Conservation (phyloP, 805 yeast species). For the Starmerella scarabaei region DNA sequence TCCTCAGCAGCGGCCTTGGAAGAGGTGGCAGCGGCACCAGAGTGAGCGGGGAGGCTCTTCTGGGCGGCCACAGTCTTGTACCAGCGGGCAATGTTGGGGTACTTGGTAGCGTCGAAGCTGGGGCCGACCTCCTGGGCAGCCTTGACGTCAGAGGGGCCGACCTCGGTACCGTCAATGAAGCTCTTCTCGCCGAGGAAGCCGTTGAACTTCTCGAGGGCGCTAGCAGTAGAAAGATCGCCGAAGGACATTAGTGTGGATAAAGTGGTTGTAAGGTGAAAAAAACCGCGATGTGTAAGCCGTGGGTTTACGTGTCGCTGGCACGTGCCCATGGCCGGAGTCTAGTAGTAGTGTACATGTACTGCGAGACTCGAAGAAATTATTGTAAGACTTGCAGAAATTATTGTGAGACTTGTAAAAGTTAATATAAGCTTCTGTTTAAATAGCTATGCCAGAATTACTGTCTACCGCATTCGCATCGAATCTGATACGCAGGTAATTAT, state of each 20-base stretch:
- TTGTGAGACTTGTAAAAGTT: too few relatives aligned
- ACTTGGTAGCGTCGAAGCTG: constrained; percentile 48
- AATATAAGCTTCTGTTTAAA: too few relatives aligned
- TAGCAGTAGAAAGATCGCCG: constrained; percentile 33
- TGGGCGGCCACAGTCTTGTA: constrained; percentile 89
- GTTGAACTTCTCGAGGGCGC: constrained; percentile 57
- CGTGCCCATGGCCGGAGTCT: too few relatives aligned
- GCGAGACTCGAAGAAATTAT: too few relatives aligned
- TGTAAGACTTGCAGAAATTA: too few relatives aligned
- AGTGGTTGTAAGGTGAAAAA: background rate
- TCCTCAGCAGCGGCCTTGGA: constrained; percentile 57
- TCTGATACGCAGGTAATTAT: too few relatives aligned
- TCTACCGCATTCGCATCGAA: too few relatives aligned
- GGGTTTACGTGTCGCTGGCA: too few relatives aligned
- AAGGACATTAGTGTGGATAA: constrained; percentile 28
- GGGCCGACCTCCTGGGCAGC: constrained; percentile 69
- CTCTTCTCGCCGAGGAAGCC: constrained; percentile 82
- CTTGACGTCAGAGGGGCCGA: constrained; percentile 91
- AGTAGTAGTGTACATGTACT: too few relatives aligned
- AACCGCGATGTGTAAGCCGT: background rate
- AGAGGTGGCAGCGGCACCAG: too few relatives aligned
- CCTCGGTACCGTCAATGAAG: constrained; percentile 67
- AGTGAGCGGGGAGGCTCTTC: constrained; percentile 33
- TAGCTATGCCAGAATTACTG: too few relatives aligned
- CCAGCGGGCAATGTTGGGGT: constrained; percentile 96